Evolutionary conservation across 768 basidiomycete genomes (phyloP), one percentile per base, ranked within the genome.

Genomic region (Tephrocybe sp.): DNA sequence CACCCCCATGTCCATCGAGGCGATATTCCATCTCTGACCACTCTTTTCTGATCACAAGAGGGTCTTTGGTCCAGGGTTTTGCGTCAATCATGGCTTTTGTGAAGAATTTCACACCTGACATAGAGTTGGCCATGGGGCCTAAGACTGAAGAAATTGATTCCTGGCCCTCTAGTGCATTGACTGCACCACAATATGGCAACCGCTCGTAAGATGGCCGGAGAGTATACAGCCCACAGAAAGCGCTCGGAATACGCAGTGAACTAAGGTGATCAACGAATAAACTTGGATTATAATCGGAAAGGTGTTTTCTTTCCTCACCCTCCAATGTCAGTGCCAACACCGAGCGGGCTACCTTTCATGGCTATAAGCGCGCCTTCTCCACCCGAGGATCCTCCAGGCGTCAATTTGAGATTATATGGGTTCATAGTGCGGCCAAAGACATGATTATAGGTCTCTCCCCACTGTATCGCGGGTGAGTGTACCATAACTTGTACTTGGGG

Each of bases 331-430:
- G 84, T 82, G 4, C 84, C 84, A 4, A 85, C 72, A 5, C 84
- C 84, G 1, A 87, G 59, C 3, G 77, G 76, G 40, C 77, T 77
- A 11, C 85, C 84, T 53, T 74, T 77, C 68, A 84, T 68, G 0
- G 77, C 84, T 2, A 86, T 52, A 0, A 87, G 68, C 0, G 85
- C 83, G 8, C 80, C 80, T 67, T 87, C 86, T 1, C 86, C 86
- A 1, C 85, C 86, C 1, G 79, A 80, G 0, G 82, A 84, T 2
- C 85, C 86, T 1, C 86, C 86, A 2, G 74, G 68, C 1, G 80
- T 84, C 32, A 84, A 68, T 0, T 67, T 65, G 2, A 76, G 70
- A 57, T 84, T 85, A 56, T 75, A 76, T 0, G 85, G 85, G 57
- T 87, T 85, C 26, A 70, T 56, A 5, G 85, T 85, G 1, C 81